Evolutionary conservation across 2,329 filamentous ascomycete genomes (phyloP).

Genomic region (Aureobasidium melanogenum): DNA sequence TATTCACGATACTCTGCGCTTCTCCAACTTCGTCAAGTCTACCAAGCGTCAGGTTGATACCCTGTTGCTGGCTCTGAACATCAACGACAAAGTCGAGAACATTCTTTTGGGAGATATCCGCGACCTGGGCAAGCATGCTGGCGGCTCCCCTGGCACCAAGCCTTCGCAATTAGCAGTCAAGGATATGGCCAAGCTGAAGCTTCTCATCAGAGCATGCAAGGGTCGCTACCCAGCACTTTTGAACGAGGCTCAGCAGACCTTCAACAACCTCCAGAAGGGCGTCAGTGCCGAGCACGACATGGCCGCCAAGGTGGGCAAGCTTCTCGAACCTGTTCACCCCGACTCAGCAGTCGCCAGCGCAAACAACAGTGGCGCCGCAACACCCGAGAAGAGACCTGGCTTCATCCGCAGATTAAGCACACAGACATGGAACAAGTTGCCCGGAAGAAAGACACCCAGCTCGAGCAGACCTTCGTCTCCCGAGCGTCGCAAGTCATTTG

Average conservation of each 20-base stretch:
- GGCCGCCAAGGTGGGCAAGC: constrained; percentile 6
- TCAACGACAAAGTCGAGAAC: constrained; percentile 37
- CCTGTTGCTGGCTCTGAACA: constrained; percentile 31
- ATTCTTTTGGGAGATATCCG: constrained; percentile 23
- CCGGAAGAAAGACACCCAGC: constrained; percentile 6
- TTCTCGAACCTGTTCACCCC: not conserved
- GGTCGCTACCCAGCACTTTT: constrained; percentile 2
- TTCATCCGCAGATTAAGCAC: constrained; percentile 9
- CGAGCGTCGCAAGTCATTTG: not conserved
- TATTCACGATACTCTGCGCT: constrained; percentile 33
- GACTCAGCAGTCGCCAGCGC: constrained; percentile 1
- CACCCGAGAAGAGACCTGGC: constrained; percentile 10
- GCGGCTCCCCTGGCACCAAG: constrained; percentile 1
- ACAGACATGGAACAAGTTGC: constrained; percentile 8
- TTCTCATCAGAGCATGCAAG: constrained; percentile 10
- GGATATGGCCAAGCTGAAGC: constrained; percentile 11
- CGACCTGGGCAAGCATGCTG: constrained; percentile 26
- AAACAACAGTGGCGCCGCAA: not conserved
- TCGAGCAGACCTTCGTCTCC: not conserved
- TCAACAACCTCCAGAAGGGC: constrained; percentile 6
- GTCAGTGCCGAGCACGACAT: not conserved
- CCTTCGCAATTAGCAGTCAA: not conserved
- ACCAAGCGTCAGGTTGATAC: constrained; percentile 34
- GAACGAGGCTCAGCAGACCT: not conserved
- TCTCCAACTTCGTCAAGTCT: constrained; percentile 32